Evolutionary conservation across 1,139 yeast species (phyloP).

Genomic region (Magnusiomyces clavatus): DNA sequence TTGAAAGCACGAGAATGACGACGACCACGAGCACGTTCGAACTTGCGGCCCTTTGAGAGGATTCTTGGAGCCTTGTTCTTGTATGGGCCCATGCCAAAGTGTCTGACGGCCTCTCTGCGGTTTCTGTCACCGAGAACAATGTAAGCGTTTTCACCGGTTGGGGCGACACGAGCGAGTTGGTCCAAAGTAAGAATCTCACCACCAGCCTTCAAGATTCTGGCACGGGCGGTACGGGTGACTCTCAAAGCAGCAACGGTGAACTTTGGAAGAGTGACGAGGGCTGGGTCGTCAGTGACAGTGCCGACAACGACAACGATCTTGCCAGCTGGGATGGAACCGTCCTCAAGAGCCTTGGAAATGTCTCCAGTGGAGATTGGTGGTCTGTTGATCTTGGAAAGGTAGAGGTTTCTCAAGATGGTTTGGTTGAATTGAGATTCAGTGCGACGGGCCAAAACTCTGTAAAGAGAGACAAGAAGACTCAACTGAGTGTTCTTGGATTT

Average conservation of each 20-base stretch:
- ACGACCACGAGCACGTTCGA: conserved; percentile 99
- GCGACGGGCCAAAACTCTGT: conserved; percentile 99
- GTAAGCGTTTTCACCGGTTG: conserved; percentile 98
- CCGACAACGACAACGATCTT: conserved; percentile 98
- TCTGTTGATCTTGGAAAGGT: conserved; percentile 97
- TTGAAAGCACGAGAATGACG: conserved; percentile 99
- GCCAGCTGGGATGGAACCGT: conserved; percentile 62
- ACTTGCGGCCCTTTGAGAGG: conserved; percentile 95
- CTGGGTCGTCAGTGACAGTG: conserved; percentile 97
- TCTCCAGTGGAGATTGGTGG: conserved; percentile 98
- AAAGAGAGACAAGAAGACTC: conserved; percentile 93
- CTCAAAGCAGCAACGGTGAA: conserved; percentile 97
- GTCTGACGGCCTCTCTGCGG: conserved; percentile 99
- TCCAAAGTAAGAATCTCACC: conserved; percentile 99
- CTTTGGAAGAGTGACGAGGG: conserved; percentile 92
- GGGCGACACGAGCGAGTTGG: conserved; percentile 98
- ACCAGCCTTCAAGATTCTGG: conserved; percentile 95
- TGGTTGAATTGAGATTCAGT: conserved; percentile 97
- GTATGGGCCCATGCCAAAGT: conserved; percentile 99
- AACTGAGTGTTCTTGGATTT: conserved; percentile 99
- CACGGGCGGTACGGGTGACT: conserved; percentile 99
- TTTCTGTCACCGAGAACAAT: conserved; percentile 98
- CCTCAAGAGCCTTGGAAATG: conserved; percentile 72
- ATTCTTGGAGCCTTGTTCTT: conserved; percentile 99
- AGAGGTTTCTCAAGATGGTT: conserved; percentile 87